Percentiles rank a stretch among this genome's conserved stretches.
Evolutionary conservation across 371 early-diverging fungal genomes (phyloP).

Genomic region (Entomophthora muscae): DNA sequence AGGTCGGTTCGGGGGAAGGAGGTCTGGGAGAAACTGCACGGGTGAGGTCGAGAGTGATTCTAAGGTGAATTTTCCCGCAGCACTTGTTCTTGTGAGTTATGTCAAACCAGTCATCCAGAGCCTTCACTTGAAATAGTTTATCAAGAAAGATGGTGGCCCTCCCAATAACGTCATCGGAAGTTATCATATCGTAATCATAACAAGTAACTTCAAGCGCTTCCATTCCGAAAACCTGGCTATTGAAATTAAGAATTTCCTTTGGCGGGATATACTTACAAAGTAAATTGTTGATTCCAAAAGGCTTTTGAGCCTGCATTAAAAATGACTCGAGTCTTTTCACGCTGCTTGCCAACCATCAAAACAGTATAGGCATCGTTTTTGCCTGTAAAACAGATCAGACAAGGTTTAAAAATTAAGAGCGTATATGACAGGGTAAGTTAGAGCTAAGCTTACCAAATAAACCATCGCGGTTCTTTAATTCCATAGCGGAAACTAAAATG

Average conservation of each 20-base stretch:
- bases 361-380: slow-evolving; percentile 6
- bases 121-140: background rate
- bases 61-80: slow-evolving; percentile 1
- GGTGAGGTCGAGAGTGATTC: background rate
- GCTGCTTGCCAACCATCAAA: background rate
- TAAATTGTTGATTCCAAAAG: slow-evolving; percentile 3
- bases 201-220: background rate
- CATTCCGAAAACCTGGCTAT: background rate
- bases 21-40: too few relatives aligned
- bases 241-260: background rate
- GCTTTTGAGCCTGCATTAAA: slow-evolving; percentile 1
- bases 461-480: background rate
- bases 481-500: background rate
- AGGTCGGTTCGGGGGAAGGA: too few relatives aligned
- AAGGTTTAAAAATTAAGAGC: background rate
- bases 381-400: background rate
- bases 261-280: background rate
- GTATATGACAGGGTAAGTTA: background rate
- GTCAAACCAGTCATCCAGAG: background rate
- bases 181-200: slow-evolving; percentile 2
- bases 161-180: slow-evolving; percentile 2
- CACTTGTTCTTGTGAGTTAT: slow-evolving; percentile 1
- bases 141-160: background rate
- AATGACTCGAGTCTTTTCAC: background rate
- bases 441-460: slow-evolving; percentile 1